Conservation (phyloP, 2,329 filamentous ascomycete genomes). For the Calonectria pauciramosa region DNA sequence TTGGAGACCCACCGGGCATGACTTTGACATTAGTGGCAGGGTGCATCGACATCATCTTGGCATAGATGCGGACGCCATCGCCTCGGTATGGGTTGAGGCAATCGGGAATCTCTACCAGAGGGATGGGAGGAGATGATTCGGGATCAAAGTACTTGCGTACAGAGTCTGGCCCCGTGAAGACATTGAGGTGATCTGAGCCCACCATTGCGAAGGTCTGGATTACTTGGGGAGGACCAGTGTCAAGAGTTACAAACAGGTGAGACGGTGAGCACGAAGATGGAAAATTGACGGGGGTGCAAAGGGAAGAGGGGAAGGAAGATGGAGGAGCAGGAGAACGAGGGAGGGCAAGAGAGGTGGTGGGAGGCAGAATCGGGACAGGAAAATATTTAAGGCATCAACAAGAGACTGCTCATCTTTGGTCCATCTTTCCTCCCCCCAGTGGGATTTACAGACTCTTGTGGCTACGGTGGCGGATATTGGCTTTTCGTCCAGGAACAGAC, state of each 20-base stretch:
- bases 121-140: slow-evolving; percentile 67
- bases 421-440: not conserved
- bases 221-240: slow-evolving; percentile 13
- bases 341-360: not conserved
- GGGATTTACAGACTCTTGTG: slow-evolving; percentile 1
- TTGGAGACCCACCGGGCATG: slow-evolving; percentile 62
- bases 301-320: not conserved
- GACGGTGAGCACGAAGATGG: not conserved
- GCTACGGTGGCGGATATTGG: slow-evolving; percentile 5
- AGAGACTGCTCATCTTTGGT: not conserved
- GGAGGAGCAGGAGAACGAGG: not conserved
- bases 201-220: slow-evolving; percentile 41
- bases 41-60: slow-evolving; percentile 74
- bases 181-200: slow-evolving; percentile 56
- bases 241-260: not conserved
- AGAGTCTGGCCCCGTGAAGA: slow-evolving; percentile 68
- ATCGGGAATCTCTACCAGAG: slow-evolving; percentile 71
- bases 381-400: slow-evolving; percentile 10
- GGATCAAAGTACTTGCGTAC: slow-evolving; percentile 71
- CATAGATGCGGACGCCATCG: slow-evolving; percentile 73
- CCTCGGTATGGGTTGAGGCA: slow-evolving; percentile 67
- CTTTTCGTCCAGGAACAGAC: slow-evolving; percentile 19
- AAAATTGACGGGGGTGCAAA: not conserved
- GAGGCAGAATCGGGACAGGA: not conserved
- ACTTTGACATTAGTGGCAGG: slow-evolving; percentile 74